Percentiles rank a stretch among this genome's conserved stretches.
Evolutionary conservation across 139 green algal species (phyloP).

Genomic region (Trebouxia sp.): DNA sequence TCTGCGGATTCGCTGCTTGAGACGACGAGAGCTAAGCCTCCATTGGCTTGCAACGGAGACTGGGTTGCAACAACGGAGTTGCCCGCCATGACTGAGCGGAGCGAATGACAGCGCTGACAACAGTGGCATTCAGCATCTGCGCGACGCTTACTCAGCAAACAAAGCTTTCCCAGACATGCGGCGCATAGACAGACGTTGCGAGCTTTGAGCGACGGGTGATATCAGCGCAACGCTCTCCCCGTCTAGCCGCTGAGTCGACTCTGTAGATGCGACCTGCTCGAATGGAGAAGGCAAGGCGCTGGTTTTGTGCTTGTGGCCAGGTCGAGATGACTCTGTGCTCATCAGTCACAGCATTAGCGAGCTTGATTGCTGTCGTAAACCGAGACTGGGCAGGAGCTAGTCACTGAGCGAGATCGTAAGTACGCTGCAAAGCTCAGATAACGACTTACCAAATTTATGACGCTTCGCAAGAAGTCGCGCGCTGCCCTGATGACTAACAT

Average conservation of each 20-base stretch:
- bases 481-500: too few species aligned
- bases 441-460: too few species aligned
- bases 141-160: constrained; percentile 3
- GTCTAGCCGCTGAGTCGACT: background rate
- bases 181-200: constrained; percentile 4
- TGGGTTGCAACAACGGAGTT: background rate
- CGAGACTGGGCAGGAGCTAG: too few species aligned
- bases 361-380: too few species aligned
- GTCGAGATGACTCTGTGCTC: too few species aligned
- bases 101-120: background rate
- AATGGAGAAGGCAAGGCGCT: background rate
- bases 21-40: background rate
- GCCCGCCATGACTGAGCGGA: background rate
- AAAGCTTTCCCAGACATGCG: constrained; percentile 12
- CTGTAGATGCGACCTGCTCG: background rate
- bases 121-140: background rate
- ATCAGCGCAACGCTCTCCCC: constrained; percentile 5
- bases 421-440: too few species aligned
- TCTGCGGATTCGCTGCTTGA: background rate
- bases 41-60: background rate
- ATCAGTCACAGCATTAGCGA: too few species aligned
- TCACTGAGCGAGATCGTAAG: too few species aligned
- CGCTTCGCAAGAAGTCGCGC: too few species aligned
- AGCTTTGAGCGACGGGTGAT: background rate
- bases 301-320: too few species aligned